phyloP scores from a whole-genome alignment of 2,329 filamentous ascomycete genomes.

The Zymoseptoria tritici region DNA sequence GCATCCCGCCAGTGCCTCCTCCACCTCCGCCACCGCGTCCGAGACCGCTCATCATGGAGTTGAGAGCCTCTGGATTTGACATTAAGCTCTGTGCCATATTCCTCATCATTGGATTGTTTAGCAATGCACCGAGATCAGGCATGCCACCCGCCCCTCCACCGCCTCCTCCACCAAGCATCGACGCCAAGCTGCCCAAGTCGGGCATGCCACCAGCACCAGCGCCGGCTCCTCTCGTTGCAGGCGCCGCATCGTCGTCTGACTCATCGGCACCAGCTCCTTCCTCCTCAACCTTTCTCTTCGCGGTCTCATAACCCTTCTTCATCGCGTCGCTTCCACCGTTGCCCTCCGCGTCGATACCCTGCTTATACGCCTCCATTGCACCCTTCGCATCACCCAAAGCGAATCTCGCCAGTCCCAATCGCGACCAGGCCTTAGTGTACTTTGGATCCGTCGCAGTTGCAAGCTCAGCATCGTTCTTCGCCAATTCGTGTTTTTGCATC shows the following conservation, averaged over 20 bases:
- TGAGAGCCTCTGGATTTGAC: conserved; percentile 89
- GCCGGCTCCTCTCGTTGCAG: conserved; percentile 28
- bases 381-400: conserved; percentile 85
- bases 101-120: conserved; percentile 98
- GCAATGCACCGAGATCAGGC: conserved; percentile 79
- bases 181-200: conserved; percentile 34
- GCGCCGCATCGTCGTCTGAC: conserved; percentile 33
- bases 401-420: conserved; percentile 83
- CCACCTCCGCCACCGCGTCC: conserved; percentile 30
- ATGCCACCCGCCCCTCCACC: conserved; percentile 63
- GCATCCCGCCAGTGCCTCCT: conserved; percentile 57
- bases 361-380: conserved; percentile 87
- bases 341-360: conserved; percentile 89
- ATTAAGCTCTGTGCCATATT: conserved; percentile 96
- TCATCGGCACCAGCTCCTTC: conserved; percentile 42
- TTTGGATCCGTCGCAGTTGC: conserved; percentile 80
- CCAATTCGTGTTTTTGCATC: conserved; percentile 73
- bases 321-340: conserved; percentile 92
- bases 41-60: conserved; percentile 67
- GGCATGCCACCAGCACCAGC: conserved; percentile 37
- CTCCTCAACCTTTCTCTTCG: conserved; percentile 78
- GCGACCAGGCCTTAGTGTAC: conserved; percentile 96
- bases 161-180: conserved; percentile 50
- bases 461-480: conserved; percentile 80
- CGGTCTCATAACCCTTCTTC: conserved; percentile 95